phyloP scores from a whole-genome alignment of 2,329 filamentous ascomycete genomes.

The Dothideomycetidae sp. region DNA sequence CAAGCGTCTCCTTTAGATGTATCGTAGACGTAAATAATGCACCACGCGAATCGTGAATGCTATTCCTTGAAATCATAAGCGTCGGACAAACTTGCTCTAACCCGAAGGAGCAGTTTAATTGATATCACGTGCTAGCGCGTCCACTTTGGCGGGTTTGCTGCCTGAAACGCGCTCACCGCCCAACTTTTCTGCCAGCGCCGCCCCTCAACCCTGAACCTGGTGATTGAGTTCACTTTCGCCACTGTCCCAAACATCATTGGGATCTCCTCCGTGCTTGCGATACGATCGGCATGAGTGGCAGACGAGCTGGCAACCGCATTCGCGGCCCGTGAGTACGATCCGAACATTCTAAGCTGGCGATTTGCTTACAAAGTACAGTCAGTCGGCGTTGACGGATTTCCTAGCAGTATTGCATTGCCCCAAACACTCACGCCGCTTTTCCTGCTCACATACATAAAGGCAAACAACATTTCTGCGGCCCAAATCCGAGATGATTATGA shows the following conservation, averaged over 20 bases:
- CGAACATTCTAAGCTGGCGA: neutral
- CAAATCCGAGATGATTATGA: conserved; percentile 48
- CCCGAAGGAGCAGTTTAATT: too few relatives aligned
- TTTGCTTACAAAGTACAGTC: conserved; percentile 24
- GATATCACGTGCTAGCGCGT: conserved; percentile 4
- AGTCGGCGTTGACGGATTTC: conserved; percentile 55
- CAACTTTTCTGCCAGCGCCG: conserved; percentile 1
- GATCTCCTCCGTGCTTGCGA: conserved; percentile 1
- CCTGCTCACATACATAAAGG: conserved; percentile 35
- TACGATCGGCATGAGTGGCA: conserved; percentile 20
- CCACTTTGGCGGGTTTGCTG: neutral
- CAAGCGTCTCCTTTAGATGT: too few relatives aligned
- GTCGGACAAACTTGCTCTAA: too few relatives aligned
- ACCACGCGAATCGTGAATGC: too few relatives aligned
- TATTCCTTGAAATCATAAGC: too few relatives aligned
- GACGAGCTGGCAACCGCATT: conserved; percentile 32
- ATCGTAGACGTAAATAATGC: too few relatives aligned
- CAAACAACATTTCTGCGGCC: conserved; percentile 57
- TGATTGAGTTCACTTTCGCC: neutral
- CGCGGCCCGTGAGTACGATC: conserved; percentile 37
- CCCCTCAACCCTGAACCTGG: neutral
- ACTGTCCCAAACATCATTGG: neutral
- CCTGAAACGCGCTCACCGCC: conserved; percentile 1
- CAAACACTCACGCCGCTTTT: neutral
- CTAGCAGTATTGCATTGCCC: conserved; percentile 31